Base-by-base conservation (phyloP, 345 rosid species). In the Gossypium australe region DNA sequence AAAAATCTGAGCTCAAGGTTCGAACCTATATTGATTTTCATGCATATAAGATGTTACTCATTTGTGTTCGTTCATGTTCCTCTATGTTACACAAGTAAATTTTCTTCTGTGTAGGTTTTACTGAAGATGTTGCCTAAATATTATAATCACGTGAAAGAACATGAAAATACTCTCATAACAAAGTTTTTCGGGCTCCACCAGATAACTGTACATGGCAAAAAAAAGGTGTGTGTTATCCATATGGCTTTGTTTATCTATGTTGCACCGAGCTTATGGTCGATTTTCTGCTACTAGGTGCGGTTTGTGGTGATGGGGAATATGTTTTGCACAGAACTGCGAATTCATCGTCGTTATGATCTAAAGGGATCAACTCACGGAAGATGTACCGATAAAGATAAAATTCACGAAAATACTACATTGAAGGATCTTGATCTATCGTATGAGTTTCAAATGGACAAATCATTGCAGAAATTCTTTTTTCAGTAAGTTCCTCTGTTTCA, bases 271-370 rank as follows among this genome's bases (percentile, higher is more conserved):
- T 59, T 44, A 22, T 58, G 43, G 63, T 64, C 49, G 43, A n/a
- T 77, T 63, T 17, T 80, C 70, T 81, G 79, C 80, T 70, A 78
- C 47, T 78, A 94, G 98, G 98, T 92, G 72, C 91, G 90, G n/a
- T 94, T 94, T 85, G 94, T 94, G 86, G 95, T 94, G 76, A 94
- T 94, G 98, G 98, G 98, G 51, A 94, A 92, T 82, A 94, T 94
- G 98, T 94, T 94, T 78, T 94, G 97, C 88, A 94, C 98, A 71
- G 97, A 92, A 81, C 79, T 92, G 73, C 85, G 86, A 79, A 94
- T 94, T 76, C 98, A 94, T 84, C 86, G 87, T 59, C 89, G 96
- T 52, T 94, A 89, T 77, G 98, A 94, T 84, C 89, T 94, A 56
- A 94, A 94, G 84, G 98, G 98, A 51, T 94, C 98, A 69, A 65